Base-by-base conservation (phyloP, 495 filamentous ascomycete genomes). In the Coniosporium apollinis region DNA sequence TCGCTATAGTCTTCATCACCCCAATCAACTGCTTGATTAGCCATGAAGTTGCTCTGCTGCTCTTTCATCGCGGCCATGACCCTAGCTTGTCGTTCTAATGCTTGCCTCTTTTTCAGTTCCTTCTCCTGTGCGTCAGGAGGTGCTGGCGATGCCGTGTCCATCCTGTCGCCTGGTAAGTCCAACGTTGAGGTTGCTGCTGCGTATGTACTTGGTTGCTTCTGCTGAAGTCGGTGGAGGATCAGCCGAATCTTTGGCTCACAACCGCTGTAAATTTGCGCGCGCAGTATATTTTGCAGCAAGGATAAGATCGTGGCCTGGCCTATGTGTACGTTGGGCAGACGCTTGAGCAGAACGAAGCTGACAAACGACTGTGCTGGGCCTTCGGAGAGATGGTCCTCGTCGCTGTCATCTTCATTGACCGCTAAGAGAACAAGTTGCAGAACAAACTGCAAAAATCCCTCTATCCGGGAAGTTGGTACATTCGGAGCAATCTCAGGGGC, bases 61-160 rank as follows among this genome's bases (percentile, higher is more conserved):
- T 92, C 75, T 52, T 93, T 89, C 61, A 96, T 92, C 51, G 93
- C 82, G 2, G 85, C 87, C 85, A 96, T 93, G 14, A 96, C 81
- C 43, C 69, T 74, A 6, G 85, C 85, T 58, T 96, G 84, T 31
- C 89, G 68, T 40, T 87, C 84, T 22, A 83, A 55, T 0, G 91
- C 89, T 19, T 86, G 76, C 46, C 76, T 72, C 63, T 94, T 96
- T 65, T 84, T 96, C 31, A 67, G 56, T 52, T 91, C 83, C 32
- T 73, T 75, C 42, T 85, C 78, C 42, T 75, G 71, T 8, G 79
- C 72, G 2, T 58, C 64, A 5, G 56, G 34, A 7, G 65, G 64
- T 7, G 64, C 64, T 11, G 74, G 70, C 0, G 70, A 73, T 25
- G 61, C 64, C 11, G 68, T 72, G 19, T 71, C 68, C 16, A 69